Conservation (phyloP, 805 yeast genomes). For the Candida sakaeoensis region DNA sequence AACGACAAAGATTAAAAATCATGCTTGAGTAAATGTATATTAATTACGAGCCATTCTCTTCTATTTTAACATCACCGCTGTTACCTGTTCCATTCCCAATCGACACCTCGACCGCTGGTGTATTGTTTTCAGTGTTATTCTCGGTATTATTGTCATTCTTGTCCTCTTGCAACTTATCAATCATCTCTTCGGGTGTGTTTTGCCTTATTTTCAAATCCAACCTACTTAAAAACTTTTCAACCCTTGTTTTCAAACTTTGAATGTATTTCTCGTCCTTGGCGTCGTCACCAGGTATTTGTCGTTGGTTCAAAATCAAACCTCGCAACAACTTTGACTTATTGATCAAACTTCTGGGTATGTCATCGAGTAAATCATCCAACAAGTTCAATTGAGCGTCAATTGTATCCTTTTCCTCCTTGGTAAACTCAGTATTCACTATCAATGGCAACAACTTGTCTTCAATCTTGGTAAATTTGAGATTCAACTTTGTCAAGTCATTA, state of each 20-base stretch:
- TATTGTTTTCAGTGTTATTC: not conserved
- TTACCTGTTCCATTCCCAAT: no score
- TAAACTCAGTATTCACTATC: slow-evolving; percentile 10
- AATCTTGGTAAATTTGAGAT: slow-evolving; percentile 12
- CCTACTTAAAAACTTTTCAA: slow-evolving; percentile 20
- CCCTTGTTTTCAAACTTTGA: slow-evolving; percentile 18
- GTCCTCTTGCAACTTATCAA: slow-evolving; percentile 2
- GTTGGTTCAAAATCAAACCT: slow-evolving; percentile 26
- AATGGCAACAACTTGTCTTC: slow-evolving; percentile 9
- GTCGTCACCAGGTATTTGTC: slow-evolving; percentile 15
- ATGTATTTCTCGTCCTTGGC: slow-evolving; percentile 12
- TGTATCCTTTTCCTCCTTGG: slow-evolving; percentile 14
- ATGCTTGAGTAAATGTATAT: no score
- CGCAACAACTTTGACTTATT: slow-evolving; percentile 28
- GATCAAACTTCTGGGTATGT: slow-evolving; percentile 29
- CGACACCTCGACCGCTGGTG: not conserved
- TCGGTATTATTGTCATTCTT: not conserved
- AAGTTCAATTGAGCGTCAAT: slow-evolving; percentile 13
- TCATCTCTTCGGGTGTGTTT: slow-evolving; percentile 6
- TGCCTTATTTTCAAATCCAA: slow-evolving; percentile 14
- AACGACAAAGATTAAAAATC: no score
- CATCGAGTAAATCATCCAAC: slow-evolving; percentile 14
- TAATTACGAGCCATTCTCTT: no score
- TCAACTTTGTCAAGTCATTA: slow-evolving; percentile 14
- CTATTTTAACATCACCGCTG: no score